Evolutionary conservation across 2,329 filamentous ascomycete species (phyloP), one percentile per base, ranked within the genome.

Genomic region (Zelopaecilomyces penicillatus): DNA sequence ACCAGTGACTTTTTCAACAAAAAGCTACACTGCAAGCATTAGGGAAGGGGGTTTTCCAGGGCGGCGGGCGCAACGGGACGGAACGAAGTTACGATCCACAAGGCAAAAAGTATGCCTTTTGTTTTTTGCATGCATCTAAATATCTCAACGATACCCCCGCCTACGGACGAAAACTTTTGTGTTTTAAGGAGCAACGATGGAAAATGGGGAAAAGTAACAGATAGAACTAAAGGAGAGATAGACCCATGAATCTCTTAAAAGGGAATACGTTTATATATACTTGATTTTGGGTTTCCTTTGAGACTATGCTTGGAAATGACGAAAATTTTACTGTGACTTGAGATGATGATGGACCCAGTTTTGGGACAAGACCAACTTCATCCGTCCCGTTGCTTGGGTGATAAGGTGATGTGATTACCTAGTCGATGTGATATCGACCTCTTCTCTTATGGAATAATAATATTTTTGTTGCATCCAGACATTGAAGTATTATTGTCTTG

Each of bases 1-100:
- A 31, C 29, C 45, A 44, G 60, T 64, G 59, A 62, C 61, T 64
- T 65, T 65, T 65, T 65, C 63, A 65, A 65, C 63, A 65, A 65
- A 65, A 65, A 65, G 62, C 53, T 60, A 57, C 62, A 62, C 60
- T 55, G 60, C 55, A 57, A 41, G 27, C 31, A 39, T 44, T 36
- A 44, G 35, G 34, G 39, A 37, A 27, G 37, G 27, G 30, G n/a
- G 26, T 9, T 29, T 42, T 36, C 34, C 44, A 37, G 44, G 44
- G 44, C 44, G 44, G 44, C 28, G 44, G 44, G 44, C 44, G 44
- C 44, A 46, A 46, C 31, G 44, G 44, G 44, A 46, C 40, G 34
- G 41, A 37, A 37, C 8, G 7, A 8, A 37, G 8, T n/a, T 37
- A 36, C 42, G 35, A 43, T 43, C 42, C 29, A 39, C 28, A 37